Evolutionary conservation across 139 green algal genomes (phyloP), one percentile per base, ranked within the genome.

Genomic region (Chlorokybus atmophyticus): DNA sequence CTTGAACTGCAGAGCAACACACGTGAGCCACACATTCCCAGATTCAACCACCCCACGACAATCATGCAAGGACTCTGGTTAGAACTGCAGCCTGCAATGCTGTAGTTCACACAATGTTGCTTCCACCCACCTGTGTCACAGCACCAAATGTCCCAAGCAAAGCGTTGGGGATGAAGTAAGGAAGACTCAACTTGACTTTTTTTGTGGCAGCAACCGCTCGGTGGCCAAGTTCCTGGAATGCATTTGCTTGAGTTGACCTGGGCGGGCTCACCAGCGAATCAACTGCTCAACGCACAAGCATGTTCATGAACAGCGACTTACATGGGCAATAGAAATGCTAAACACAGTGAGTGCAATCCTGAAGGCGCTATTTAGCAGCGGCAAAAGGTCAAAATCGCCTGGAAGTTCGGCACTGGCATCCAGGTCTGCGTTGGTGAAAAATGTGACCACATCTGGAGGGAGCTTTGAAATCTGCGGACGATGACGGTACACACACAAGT

Each of bases 81-180:
- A n/a, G n/a, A n/a, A n/a, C n/a, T n/a, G n/a, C n/a, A n/a, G n/a
- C n/a, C n/a, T n/a, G n/a, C n/a, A n/a, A n/a, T n/a, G n/a, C n/a
- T n/a, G n/a, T n/a, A n/a, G n/a, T n/a, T n/a, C n/a, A n/a, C n/a
- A n/a, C n/a, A n/a, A n/a, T n/a, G n/a, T n/a, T n/a, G n/a, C n/a
- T n/a, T 40, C 23, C 25, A 40, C 25, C 3, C 63, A 68, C 62
- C 50, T 86, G 89, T 2, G 86, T 94, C 40, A 95, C 79, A 56
- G 76, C 75, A 25, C 89, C 89, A 70, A 97, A 95, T 27, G 71
- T 81, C 32, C 87, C 88, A 6, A 88, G 70, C 69, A 84, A 78
- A 41, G 80, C 65, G 73, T 94, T 96, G 30, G 89, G 89, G 8
- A 97, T 67, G 29, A 95, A 81, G 73, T 80, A 86, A 7, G 81